These are phyloP conservation scores for Gossypioides kirkii DNA, from an alignment of 345 rosid species.

Conservation along the genomic window DNA sequence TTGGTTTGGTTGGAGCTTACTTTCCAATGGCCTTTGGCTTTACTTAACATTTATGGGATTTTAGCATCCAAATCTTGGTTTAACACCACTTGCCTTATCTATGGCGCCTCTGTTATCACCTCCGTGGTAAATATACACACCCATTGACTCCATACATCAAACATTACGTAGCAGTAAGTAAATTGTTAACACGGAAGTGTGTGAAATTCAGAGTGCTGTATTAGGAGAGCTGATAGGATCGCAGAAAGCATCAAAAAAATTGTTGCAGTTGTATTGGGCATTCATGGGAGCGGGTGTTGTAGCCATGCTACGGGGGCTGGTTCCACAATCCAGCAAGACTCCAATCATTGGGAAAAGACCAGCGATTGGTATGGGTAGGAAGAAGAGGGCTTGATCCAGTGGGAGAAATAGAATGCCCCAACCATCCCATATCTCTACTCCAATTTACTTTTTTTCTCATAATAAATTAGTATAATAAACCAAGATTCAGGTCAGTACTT, in stretches of 20 bases:
- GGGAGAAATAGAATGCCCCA: neutral
- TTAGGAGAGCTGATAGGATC: constrained; percentile 59
- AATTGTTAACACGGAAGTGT: too few species aligned
- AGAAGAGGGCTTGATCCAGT: constrained; percentile 38
- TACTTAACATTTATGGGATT: constrained; percentile 49
- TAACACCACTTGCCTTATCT: constrained; percentile 63
- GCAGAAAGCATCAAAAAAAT: constrained; percentile 49
- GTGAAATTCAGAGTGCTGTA: constrained; percentile 45
- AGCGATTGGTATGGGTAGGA: constrained; percentile 33
- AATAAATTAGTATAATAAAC: too few species aligned
- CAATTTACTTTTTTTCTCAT: too few species aligned
- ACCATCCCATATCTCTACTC: neutral
- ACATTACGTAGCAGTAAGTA: too few species aligned
- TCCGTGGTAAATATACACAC: constrained; percentile 47
- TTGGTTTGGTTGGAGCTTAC: constrained; percentile 64
- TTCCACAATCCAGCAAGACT: constrained; percentile 18
- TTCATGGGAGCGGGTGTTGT: constrained; percentile 53
- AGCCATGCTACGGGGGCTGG: constrained; percentile 60
- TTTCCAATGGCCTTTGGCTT: constrained; percentile 73
- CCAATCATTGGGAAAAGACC: constrained; percentile 36
- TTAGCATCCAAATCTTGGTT: constrained; percentile 58
- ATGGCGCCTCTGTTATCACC: constrained; percentile 55
- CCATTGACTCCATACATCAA: too few species aligned
- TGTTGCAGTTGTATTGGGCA: constrained; percentile 48
- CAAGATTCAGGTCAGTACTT: too few species aligned